Percentiles rank a stretch among this genome's conserved stretches.
These are phyloP conservation scores for Xylaria flabelliformis DNA, from an alignment of 495 filamentous ascomycete species.

Conservation along the genomic window DNA sequence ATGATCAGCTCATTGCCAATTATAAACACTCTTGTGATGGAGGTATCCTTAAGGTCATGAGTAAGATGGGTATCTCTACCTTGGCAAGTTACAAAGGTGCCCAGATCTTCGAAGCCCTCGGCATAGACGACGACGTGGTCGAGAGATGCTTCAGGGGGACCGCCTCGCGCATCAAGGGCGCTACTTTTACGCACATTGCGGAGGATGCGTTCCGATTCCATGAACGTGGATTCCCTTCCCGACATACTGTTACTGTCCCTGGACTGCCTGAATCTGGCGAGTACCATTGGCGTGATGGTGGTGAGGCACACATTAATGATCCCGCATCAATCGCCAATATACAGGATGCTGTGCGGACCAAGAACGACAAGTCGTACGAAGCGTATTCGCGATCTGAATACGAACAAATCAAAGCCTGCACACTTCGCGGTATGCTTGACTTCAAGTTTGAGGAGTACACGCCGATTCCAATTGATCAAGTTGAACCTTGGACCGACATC, in stretches of 20 bases:
- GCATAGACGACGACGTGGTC: constrained; percentile 93
- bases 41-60: constrained; percentile 99
- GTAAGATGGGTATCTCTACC: constrained; percentile 99
- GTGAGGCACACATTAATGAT: constrained; percentile 98
- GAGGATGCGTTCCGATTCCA: constrained; percentile 97
- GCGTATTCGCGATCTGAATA: constrained; percentile 94
- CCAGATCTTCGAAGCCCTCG: constrained; percentile 99
- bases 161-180: constrained; percentile 92
- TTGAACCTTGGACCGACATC: constrained; percentile 99
- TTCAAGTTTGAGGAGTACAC: constrained; percentile 92
- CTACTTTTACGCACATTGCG: constrained; percentile 95
- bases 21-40: constrained; percentile 98
- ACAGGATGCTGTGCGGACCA: constrained; percentile 95
- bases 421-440: constrained; percentile 93
- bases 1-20: constrained; percentile 89
- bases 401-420: constrained; percentile 98
- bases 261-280: constrained; percentile 95
- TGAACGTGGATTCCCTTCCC: constrained; percentile 91
- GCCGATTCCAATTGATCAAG: constrained; percentile 94
- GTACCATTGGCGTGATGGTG: constrained; percentile 99
- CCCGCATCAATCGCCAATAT: constrained; percentile 95
- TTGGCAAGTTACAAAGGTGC: constrained; percentile 98
- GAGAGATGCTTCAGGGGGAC: constrained; percentile 97
- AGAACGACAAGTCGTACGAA: constrained; percentile 99
- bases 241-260: constrained; percentile 75